phyloP scores from a whole-genome alignment of 2,329 filamentous ascomycete species.

The Annulohypoxylon truncatum region DNA sequence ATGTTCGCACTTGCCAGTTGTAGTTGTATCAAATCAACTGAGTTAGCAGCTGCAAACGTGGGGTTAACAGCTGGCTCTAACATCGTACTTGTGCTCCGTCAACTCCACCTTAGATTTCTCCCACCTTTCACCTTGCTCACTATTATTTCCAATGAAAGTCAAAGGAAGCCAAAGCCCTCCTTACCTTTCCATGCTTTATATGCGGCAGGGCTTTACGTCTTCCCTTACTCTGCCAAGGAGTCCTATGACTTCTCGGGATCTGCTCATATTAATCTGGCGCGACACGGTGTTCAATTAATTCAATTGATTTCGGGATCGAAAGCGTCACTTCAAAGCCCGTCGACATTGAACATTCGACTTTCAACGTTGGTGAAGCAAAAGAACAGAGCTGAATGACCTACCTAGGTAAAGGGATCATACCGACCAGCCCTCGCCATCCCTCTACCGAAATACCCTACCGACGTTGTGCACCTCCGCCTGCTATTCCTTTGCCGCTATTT shows the following conservation, averaged over 20 bases:
- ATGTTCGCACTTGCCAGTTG: not conserved
- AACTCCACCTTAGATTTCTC: slow-evolving; percentile 17
- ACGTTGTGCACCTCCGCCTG: slow-evolving; percentile 32
- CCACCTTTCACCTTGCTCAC: slow-evolving; percentile 1
- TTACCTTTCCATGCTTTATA: slow-evolving; percentile 17
- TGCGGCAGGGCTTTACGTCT: not conserved
- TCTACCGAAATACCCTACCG: slow-evolving; percentile 35
- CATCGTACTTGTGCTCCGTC: slow-evolving; percentile 3
- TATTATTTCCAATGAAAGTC: slow-evolving; percentile 1
- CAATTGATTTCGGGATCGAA: slow-evolving; percentile 28
- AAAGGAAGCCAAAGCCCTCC: not conserved
- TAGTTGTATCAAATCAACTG: not conserved
- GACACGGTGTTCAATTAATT: slow-evolving; percentile 37
- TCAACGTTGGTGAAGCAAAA: not conserved
- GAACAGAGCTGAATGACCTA: slow-evolving; percentile 20
- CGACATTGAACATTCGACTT: not conserved
- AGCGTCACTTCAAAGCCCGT: slow-evolving; percentile 25
- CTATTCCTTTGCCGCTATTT: slow-evolving; percentile 32
- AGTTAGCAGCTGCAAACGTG: slow-evolving; percentile 1
- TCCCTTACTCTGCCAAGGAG: not conserved
- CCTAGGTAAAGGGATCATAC: too few relatives aligned
- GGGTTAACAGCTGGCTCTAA: not conserved
- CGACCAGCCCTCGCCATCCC: not conserved
- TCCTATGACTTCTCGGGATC: slow-evolving; percentile 6
- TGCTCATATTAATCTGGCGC: slow-evolving; percentile 26